Percentiles rank a stretch among this genome's conserved stretches.
phyloP scores from a whole-genome alignment of 192 early-diverging fungal genomes.

The Lobosporangium transversale region DNA sequence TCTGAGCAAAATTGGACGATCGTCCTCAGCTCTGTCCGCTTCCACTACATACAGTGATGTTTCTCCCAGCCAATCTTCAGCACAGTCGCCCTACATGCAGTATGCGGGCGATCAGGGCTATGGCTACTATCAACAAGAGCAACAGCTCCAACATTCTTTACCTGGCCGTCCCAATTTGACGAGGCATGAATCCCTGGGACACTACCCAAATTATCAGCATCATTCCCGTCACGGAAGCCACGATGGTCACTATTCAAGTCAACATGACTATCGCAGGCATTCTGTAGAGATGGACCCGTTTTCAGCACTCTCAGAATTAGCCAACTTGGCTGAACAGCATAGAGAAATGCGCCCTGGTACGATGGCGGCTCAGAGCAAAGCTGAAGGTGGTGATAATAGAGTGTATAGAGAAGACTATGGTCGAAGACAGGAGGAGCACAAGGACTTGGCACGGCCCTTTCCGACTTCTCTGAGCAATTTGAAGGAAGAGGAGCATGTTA shows the following conservation, averaged over 20 bases:
- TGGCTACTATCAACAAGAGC: conserved; percentile 34
- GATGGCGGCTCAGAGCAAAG: conserved; percentile 20
- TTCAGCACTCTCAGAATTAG: conserved; percentile 43
- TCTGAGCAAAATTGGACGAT: conserved; percentile 15
- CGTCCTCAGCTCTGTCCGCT: conserved; percentile 9
- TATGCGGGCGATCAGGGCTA: conserved; percentile 12
- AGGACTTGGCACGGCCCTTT: conserved; percentile 37
- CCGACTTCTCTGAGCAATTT: conserved; percentile 23
- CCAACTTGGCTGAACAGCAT: conserved; percentile 34
- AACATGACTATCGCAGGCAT: conserved; percentile 16
- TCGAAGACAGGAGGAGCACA: neutral
- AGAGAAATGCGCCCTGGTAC: conserved; percentile 25
- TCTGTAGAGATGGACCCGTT: conserved; percentile 29
- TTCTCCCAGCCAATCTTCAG: neutral
- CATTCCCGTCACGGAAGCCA: neutral
- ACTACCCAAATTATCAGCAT: neutral
- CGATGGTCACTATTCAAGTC: neutral
- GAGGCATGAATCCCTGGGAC: conserved; percentile 28
- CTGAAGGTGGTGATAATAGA: neutral
- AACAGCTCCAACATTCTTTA: conserved; percentile 31
- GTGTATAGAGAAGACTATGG: neutral
- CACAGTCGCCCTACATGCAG: neutral
- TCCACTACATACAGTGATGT: neutral
- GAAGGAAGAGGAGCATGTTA: conserved; percentile 39
- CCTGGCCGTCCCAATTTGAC: conserved; percentile 35